These are phyloP conservation scores for Penicillium lividum DNA, from an alignment of 495 filamentous ascomycete species.

Conservation along the genomic window DNA sequence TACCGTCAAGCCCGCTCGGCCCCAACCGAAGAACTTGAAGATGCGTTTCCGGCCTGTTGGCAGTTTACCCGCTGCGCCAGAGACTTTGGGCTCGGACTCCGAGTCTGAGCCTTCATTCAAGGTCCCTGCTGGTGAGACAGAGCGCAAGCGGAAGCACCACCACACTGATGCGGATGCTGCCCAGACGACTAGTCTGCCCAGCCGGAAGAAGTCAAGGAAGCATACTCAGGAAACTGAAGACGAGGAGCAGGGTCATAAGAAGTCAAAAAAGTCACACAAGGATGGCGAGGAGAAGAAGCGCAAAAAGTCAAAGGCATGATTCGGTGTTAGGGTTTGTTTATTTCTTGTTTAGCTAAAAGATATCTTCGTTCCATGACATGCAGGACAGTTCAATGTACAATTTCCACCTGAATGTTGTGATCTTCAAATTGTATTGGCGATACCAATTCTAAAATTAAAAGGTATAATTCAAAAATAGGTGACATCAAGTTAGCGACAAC, in stretches of 20 bases:
- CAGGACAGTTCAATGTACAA: conserved; percentile 28
- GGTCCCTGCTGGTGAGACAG: conserved; percentile 35
- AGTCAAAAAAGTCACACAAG: conserved; percentile 44
- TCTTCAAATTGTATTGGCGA: neutral
- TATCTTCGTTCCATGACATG: conserved; percentile 27
- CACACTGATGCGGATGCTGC: conserved; percentile 39
- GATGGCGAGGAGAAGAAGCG: conserved; percentile 46
- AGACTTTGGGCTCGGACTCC: conserved; percentile 50
- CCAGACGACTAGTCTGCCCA: conserved; percentile 27
- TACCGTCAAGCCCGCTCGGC: conserved; percentile 43
- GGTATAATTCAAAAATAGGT: neutral
- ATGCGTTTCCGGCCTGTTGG: conserved; percentile 62
- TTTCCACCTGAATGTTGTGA: neutral
- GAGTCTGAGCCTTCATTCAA: conserved; percentile 47
- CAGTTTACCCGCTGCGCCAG: conserved; percentile 43
- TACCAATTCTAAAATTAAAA: neutral
- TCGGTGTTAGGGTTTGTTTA: conserved; percentile 23
- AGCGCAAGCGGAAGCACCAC: conserved; percentile 44
- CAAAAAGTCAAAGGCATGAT: conserved; percentile 44
- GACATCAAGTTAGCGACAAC: neutral
- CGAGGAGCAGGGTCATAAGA: conserved; percentile 29
- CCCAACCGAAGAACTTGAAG: conserved; percentile 58
- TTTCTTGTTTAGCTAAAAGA: conserved; percentile 21
- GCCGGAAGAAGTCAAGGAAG: conserved; percentile 50
- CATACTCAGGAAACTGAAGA: conserved; percentile 28